Base-by-base conservation (phyloP, 1,284 basidiomycete species). In the Ganoderma leucocontextum region DNA sequence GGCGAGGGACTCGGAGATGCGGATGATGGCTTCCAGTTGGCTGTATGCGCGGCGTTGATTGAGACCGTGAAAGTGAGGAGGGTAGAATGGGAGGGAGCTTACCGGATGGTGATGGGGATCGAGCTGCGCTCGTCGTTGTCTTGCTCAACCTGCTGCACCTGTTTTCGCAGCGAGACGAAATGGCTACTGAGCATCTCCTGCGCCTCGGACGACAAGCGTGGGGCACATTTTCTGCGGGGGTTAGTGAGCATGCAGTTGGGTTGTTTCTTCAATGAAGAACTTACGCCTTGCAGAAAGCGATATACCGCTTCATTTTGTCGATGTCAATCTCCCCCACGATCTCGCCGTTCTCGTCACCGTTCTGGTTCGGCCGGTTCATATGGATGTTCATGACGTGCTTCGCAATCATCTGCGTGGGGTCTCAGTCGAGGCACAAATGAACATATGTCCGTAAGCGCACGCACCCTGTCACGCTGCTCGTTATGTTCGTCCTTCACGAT, bases 401-500 rank as follows among this genome's bases (percentile, higher is more conserved):
- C 13, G 98, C 97, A 74, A 99, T 98, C 74, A 92, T 95, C 93
- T 97, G 72, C 1, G 64, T 67, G 29, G 8, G 2, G 33, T 59
- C 68, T 35, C 49, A 69, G 39, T 58, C 55, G 42, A 33, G 29
- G n/a, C 52, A 13, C 9, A 25, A 47, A 58, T n/a, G 35, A 35
- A 39, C n/a, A n/a, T 4, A 22, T 13, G 6, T 9, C 13, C 7
- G 29, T 1, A n/a, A n/a, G 38, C 33, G 17, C 17, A 80, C 87
- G 36, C 68, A 94, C 95, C 78, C 92, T 90, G 81, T 99, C 98
- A 59, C 98, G 89, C 62, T 87, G 85, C 81, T 99, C 98, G 78
- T 99, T 96, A 80, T 99, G 98, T 77, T 99, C 97, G 78, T 99
- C 98, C 80, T 95, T 97, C 73, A 99, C 94, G 75, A 99, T 98